phyloP scores from a whole-genome alignment of 176 grass and related monocot genomes.

The Ensete ventricosum region DNA sequence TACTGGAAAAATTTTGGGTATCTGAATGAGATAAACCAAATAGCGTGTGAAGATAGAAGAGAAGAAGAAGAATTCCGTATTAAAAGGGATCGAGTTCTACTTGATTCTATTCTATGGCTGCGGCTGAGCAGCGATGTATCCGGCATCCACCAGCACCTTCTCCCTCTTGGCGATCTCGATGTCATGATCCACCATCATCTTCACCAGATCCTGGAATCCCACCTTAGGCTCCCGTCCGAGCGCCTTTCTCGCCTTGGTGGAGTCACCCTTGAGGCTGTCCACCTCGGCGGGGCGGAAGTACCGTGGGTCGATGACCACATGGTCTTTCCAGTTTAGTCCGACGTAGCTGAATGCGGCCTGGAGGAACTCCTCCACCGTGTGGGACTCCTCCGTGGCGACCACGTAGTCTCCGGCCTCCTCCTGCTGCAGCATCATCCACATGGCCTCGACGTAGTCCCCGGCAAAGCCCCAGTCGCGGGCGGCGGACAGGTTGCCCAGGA shows the following conservation, averaged over 20 bases:
- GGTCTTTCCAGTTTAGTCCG: conserved; percentile 84
- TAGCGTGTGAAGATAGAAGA: too few relatives aligned
- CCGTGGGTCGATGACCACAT: conserved; percentile 84
- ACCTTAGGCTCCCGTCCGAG: conserved; percentile 92
- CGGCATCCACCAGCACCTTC: conserved; percentile 84
- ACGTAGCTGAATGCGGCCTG: conserved; percentile 63
- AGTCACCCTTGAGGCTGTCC: conserved; percentile 77
- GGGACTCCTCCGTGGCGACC: conserved; percentile 77
- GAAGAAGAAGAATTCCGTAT: too few relatives aligned
- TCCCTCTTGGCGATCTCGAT: conserved; percentile 80
- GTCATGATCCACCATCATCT: conserved; percentile 94
- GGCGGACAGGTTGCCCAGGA: conserved; percentile 81
- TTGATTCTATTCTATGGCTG: conserved; percentile 43
- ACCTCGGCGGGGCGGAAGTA: conserved; percentile 90
- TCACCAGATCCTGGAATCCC: conserved; percentile 72
- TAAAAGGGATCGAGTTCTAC: neutral
- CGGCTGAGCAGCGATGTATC: conserved; percentile 76
- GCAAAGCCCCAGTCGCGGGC: conserved; percentile 89
- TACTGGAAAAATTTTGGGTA: too few relatives aligned
- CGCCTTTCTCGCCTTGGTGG: conserved; percentile 51
- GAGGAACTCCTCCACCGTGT: conserved; percentile 82
- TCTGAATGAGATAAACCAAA: too few relatives aligned
- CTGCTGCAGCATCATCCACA: conserved; percentile 99
- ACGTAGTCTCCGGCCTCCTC: conserved; percentile 71
- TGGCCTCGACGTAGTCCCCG: conserved; percentile 93